Conservation (phyloP, 2,329 filamentous ascomycete species). For the Talaromyces pinophilus region DNA sequence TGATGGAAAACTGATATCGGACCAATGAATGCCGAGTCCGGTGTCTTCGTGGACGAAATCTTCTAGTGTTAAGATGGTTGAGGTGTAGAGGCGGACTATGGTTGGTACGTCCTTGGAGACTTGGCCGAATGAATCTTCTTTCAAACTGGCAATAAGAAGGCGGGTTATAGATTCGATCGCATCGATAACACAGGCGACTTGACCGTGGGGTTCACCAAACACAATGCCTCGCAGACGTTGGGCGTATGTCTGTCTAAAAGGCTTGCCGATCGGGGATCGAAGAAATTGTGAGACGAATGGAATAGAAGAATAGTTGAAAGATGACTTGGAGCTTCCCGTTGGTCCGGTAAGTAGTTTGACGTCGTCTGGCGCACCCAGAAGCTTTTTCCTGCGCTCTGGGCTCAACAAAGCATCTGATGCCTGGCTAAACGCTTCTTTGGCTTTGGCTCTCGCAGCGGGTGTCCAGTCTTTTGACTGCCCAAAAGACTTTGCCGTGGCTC, state of each 20-base stretch:
- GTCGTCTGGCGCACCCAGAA: conserved; percentile 41
- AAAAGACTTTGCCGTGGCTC: conserved; percentile 49
- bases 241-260: conserved; percentile 70
- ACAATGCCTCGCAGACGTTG: conserved; percentile 67
- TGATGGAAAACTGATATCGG: conserved; percentile 64
- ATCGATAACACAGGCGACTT: conserved; percentile 67
- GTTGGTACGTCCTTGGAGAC: conserved; percentile 78
- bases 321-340: conserved; percentile 22
- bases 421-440: conserved; percentile 41
- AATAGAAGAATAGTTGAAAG: conserved; percentile 52
- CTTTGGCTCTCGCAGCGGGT: conserved; percentile 41
- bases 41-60: conserved; percentile 55
- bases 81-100: conserved; percentile 72
- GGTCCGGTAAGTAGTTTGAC: conserved; percentile 39
- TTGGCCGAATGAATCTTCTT: conserved; percentile 80
- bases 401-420: conserved; percentile 44
- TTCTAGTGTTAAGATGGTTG: conserved; percentile 69
- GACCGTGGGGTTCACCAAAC: conserved; percentile 71
- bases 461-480: conserved; percentile 49
- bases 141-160: conserved; percentile 71
- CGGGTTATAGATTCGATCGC: conserved; percentile 69
- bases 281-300: conserved; percentile 53
- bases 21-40: conserved; percentile 68
- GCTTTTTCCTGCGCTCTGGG: conserved; percentile 42
- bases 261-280: conserved; percentile 59